Conservation (phyloP, 306 rosid species). For the Castanopsis chinensis region DNA sequence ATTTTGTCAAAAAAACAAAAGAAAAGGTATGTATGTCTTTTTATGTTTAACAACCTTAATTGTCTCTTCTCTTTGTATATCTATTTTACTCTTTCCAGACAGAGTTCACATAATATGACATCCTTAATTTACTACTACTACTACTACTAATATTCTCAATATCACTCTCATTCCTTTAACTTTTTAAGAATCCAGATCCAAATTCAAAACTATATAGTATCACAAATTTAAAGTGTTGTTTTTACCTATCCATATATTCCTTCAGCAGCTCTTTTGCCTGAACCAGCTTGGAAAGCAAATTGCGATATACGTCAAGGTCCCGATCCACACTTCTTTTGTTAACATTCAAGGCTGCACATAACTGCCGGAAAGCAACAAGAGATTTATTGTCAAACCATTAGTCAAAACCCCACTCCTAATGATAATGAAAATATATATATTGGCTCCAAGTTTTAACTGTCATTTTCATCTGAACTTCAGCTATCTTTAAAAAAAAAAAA, state of each 20-base stretch:
- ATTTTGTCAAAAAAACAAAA: no score
- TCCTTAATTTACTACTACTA: no score
- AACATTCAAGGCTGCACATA: conserved; percentile 71
- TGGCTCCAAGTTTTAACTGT: not conserved
- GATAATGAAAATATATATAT: not conserved
- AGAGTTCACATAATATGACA: no score
- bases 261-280: conserved; percentile 94
- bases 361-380: conserved; percentile 52
- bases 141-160: no score
- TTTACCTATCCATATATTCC: conserved; percentile 90
- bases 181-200: no score
- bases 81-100: no score
- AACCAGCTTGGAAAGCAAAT: conserved; percentile 91
- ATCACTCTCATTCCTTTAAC: no score
- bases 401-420: not conserved
- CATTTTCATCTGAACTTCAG: not conserved
- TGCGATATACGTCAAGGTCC: conserved; percentile 95
- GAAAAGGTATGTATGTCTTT: no score
- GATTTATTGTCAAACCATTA: conserved; percentile 9
- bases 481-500: not conserved
- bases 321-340: conserved; percentile 89
- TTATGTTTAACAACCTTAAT: no score
- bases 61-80: no score
- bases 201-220: not conserved
- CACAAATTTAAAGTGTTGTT: conserved; percentile 4